These are phyloP conservation scores for Nakataea oryzae DNA, from an alignment of 2,329 filamentous ascomycete species.

Conservation along the genomic window DNA sequence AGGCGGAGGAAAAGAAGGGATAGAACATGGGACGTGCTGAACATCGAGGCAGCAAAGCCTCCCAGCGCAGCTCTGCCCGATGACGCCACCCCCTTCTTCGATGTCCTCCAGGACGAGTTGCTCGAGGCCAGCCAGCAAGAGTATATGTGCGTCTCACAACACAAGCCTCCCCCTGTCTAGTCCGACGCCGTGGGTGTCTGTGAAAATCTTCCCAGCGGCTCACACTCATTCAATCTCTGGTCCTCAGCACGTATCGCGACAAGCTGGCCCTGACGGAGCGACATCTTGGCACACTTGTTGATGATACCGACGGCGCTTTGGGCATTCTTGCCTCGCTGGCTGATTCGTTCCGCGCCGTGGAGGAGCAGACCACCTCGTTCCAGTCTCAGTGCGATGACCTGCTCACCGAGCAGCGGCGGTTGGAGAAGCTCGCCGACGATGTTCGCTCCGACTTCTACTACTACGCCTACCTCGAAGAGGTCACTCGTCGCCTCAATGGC, in stretches of 20 bases:
- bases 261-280: conserved; percentile 69
- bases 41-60: conserved; percentile 20
- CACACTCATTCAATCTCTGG: conserved; percentile 12
- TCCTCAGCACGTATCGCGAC: conserved; percentile 55
- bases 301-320: conserved; percentile 67
- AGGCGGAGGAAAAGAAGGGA: conserved; percentile 27
- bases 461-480: conserved; percentile 86
- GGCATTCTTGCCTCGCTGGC: conserved; percentile 69
- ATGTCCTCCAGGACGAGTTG: conserved; percentile 57
- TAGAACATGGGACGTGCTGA: conserved; percentile 40
- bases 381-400: conserved; percentile 86
- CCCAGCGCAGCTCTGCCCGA: conserved; percentile 5
- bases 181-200: not conserved
- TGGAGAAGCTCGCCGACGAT: conserved; percentile 70
- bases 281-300: conserved; percentile 70
- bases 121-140: conserved; percentile 75
- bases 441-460: conserved; percentile 88
- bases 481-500: conserved; percentile 81
- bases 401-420: conserved; percentile 67
- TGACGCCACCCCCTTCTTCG: conserved; percentile 24
- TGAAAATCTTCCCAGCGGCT: conserved; percentile 11
- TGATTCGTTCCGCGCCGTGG: conserved; percentile 77
- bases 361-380: conserved; percentile 86
- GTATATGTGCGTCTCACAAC: conserved; percentile 57
- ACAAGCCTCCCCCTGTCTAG: not conserved